Evolutionary conservation across 2,329 filamentous ascomycete genomes (phyloP), one percentile per base, ranked within the genome.

Genomic region (Aspergillus ibericus): DNA sequence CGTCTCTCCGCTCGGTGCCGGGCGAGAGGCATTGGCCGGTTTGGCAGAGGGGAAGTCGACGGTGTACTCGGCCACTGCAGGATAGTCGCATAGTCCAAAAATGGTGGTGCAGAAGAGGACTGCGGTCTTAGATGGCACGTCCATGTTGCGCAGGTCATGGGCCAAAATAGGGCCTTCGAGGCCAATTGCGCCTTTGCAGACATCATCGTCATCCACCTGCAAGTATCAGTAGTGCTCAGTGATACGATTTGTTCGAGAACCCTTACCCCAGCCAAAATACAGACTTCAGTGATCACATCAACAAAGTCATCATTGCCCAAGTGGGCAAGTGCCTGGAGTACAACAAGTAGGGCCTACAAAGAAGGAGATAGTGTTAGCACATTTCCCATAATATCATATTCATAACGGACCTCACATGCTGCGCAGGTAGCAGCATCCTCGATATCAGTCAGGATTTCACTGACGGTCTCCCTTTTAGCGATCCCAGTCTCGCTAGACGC

Each of bases 81-180:
- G 83, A 54, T 79, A 81, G 4, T 73, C 63, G 59, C 83, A 85
- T 2, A 83, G 74, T 0, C 83, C 83, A 20, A 84, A 72, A 53
- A 85, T 71, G 2, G 81, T 79, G 20, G 78, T 73, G 64, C 82
- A 85, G 50, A 85, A 80, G 7, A 82, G 71, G 22, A 79, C 66
- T 18, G 82, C 78, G 0, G 81, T 81, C 54, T 75, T 77, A n/a
- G 82, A 83, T 1, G 78, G 77, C 27, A 83, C 69, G 15, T 63
- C 70, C 66, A 84, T 78, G n/a, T 77, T 71, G 48, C 82, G 76
- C n/a, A 85, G 66, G 9, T 76, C 76, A 16, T 79, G 73, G 15
- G 82, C 82, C 36, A 85, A 68, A 58, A 84, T 81, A 2, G 82
- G 83, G 0, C 81, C 83, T 66, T 85, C 82, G 1, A 78, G 76